Evolutionary conservation across 139 green algal species (phyloP), one percentile per base, ranked within the genome.

Genomic region (Dunaliella sp.): DNA sequence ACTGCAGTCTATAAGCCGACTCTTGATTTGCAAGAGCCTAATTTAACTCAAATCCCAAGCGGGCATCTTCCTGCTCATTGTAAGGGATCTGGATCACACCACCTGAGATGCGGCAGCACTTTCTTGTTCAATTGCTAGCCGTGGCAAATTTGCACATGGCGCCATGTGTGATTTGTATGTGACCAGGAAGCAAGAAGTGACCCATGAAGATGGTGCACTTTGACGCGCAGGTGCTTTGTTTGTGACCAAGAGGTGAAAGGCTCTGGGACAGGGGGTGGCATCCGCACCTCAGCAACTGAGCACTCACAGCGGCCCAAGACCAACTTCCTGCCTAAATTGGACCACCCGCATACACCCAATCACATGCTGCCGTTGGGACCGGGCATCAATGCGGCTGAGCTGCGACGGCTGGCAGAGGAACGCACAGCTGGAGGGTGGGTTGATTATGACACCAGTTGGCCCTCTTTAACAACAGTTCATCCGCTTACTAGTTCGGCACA

Each of bases 241-340:
- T 91, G 88, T 76, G 88, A 91, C 59, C 88, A 86, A 36, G 86
- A 88, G 34, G 84, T 89, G 22, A 77, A 58, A 1, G 36, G 80
- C 26, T 7, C 37, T 22, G 37, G 2, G 1, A 28, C 34, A 38
- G 31, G n/a, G 12, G 1, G 77, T 3, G 83, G 88, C 28, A 80
- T 38, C 48, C 48, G 48, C 48, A 65, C 7, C 48, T 65, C 48
- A 65, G 48, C 7, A 65, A n/a, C n/a, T n/a, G n/a, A 65, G 48
- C 48, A 65, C 48, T 7, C 48, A 26, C 48, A 65, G 48, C n/a
- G n/a, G 16, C 48, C 48, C 7, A 65, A 65, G 48, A 65, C 48
- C 48, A 65, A 65, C 73, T 91, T 91, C 77, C 85, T 91, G 73
- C 88, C 88, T 30, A 82, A 88, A 78, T 57, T 91, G 85, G 88